These are phyloP conservation scores for Arabidopsis lyrata DNA, from an alignment of 441 rosid species.

Conservation along the genomic window DNA sequence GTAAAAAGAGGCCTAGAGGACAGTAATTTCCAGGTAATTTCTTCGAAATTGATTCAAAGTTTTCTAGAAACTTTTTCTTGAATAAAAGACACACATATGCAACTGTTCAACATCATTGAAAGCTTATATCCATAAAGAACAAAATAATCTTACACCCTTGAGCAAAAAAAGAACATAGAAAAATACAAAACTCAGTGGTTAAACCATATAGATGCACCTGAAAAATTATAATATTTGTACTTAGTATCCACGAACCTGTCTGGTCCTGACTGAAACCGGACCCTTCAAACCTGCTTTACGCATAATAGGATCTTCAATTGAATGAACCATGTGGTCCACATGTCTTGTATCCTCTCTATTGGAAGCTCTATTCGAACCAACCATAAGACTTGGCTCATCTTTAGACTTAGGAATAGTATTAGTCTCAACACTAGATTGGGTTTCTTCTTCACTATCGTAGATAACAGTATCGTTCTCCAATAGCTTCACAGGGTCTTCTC, in stretches of 20 bases:
- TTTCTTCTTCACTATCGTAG: constrained; percentile 65
- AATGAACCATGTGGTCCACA: constrained; percentile 40
- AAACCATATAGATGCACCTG: constrained; percentile 34
- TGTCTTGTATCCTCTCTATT: constrained; percentile 41
- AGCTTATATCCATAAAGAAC: constrained; percentile 32
- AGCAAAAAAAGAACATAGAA: constrained; percentile 22
- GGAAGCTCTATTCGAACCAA: constrained; percentile 31
- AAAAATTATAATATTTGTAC: constrained; percentile 27
- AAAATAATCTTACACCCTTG: constrained; percentile 14
- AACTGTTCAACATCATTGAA: constrained; percentile 18
- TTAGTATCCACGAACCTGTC: constrained; percentile 66
- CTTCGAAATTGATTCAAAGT: constrained; percentile 23
- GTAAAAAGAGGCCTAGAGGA: constrained; percentile 64
- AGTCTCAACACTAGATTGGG: constrained; percentile 11
- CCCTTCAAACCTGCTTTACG: constrained; percentile 49
- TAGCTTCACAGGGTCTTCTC: constrained; percentile 53
- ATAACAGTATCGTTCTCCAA: constrained; percentile 66
- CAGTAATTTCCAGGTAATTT: constrained; percentile 47
- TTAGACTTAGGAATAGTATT: constrained; percentile 18
- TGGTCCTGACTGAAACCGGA: constrained; percentile 65
- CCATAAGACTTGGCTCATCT: constrained; percentile 12
- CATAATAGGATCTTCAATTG: constrained; percentile 44
- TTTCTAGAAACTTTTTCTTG: constrained; percentile 28
- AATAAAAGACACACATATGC: constrained; percentile 24
- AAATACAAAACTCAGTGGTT: constrained; percentile 20